Percentiles rank a stretch among this genome's conserved stretches.
These are phyloP conservation scores for Fusarium euwallaceae DNA, from an alignment of 2,329 filamentous ascomycete species.

Conservation along the genomic window DNA sequence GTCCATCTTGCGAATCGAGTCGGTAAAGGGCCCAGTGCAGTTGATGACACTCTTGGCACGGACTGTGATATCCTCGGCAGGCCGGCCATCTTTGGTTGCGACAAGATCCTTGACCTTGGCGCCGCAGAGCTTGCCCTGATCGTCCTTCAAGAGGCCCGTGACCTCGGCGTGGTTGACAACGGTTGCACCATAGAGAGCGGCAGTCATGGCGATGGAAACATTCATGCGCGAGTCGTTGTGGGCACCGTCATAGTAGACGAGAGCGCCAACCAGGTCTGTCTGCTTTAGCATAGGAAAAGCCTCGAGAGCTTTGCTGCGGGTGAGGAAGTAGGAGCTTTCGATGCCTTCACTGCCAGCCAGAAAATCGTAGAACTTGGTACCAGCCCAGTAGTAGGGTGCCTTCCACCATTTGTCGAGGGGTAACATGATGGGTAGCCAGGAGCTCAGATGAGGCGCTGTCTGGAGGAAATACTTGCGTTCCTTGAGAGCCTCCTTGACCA, in stretches of 20 bases:
- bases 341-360: conserved; percentile 89
- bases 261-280: conserved; percentile 80
- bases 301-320: conserved; percentile 86
- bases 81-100: conserved; percentile 71
- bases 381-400: conserved; percentile 81
- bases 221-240: conserved; percentile 97
- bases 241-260: conserved; percentile 93
- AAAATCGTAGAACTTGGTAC: conserved; percentile 87
- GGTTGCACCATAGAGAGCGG: conserved; percentile 86
- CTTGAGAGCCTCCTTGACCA: conserved; percentile 79
- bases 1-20: conserved; percentile 88
- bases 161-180: conserved; percentile 89
- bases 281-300: conserved; percentile 91
- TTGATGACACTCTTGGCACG: conserved; percentile 87
- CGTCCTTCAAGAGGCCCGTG: conserved; percentile 80
- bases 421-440: conserved; percentile 82
- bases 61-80: conserved; percentile 74
- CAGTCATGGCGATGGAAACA: conserved; percentile 88
- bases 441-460: conserved; percentile 79
- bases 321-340: conserved; percentile 89
- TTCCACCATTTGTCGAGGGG: conserved; percentile 83
- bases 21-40: conserved; percentile 89
- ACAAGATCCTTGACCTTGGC: conserved; percentile 80
- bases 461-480: conserved; percentile 82
- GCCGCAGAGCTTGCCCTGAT: conserved; percentile 78